phyloP scores from a whole-genome alignment of 768 basidiomycete genomes.

The Hypholoma fasciculare region DNA sequence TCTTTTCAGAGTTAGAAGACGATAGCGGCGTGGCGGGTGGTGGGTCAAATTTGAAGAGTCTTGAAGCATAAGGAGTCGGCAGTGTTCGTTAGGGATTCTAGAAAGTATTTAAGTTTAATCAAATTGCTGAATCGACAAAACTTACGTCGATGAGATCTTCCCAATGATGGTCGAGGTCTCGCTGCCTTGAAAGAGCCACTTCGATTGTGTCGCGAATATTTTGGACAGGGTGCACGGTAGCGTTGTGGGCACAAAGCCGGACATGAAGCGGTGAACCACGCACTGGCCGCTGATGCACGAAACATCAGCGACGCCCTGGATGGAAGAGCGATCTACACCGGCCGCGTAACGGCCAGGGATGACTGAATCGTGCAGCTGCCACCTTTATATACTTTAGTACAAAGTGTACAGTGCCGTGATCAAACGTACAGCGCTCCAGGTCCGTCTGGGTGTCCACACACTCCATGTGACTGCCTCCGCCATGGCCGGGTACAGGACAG shows the following conservation, averaged over 20 bases:
- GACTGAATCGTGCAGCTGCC: conserved; percentile 45
- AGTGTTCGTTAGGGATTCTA: conserved; percentile 74
- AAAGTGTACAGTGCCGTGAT: neutral
- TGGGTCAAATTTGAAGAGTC: conserved; percentile 66
- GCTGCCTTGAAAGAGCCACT: conserved; percentile 57
- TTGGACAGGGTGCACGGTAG: conserved; percentile 33
- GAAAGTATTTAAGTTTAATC: conserved; percentile 1
- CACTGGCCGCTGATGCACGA: conserved; percentile 46
- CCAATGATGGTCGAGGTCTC: conserved; percentile 79
- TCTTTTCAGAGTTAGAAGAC: conserved; percentile 23
- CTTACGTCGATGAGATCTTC: conserved; percentile 85
- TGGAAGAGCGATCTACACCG: conserved; percentile 49
- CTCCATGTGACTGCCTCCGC: conserved; percentile 39
- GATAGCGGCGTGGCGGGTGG: conserved; percentile 33
- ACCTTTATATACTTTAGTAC: conserved; percentile 27
- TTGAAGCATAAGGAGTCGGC: conserved; percentile 55
- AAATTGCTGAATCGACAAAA: conserved; percentile 5
- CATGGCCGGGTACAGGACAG: conserved; percentile 43
- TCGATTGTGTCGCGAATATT: conserved; percentile 65
- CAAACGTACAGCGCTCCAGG: conserved; percentile 51
- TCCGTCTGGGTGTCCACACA: conserved; percentile 47
- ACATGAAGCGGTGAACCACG: conserved; percentile 42
- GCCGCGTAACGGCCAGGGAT: conserved; percentile 20
- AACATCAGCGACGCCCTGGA: conserved; percentile 51
- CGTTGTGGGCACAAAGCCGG: conserved; percentile 33